Evolutionary conservation across 2,329 filamentous ascomycete genomes (phyloP).

Genomic region (Alternaria gansuensis): DNA sequence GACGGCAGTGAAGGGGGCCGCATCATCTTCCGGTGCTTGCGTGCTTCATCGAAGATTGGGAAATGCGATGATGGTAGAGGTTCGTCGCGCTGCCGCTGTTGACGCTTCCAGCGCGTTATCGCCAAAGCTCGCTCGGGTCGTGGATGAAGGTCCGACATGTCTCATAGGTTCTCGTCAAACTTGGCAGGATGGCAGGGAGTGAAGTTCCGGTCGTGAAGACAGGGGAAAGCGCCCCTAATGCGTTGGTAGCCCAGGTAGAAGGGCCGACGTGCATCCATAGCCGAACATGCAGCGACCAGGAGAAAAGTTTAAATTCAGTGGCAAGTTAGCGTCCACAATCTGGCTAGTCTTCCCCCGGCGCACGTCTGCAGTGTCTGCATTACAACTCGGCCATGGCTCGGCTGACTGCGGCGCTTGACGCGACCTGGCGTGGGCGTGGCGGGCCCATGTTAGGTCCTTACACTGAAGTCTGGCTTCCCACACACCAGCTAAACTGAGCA

Average conservation of each 20-base stretch:
- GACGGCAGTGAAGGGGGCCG: constrained; percentile 36
- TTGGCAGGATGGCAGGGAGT: constrained; percentile 28
- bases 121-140: constrained; percentile 10
- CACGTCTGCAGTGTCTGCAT: constrained; percentile 22
- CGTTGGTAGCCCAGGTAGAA: constrained; percentile 30
- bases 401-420: constrained; percentile 39
- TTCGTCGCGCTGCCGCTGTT: constrained; percentile 25
- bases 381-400: constrained; percentile 44
- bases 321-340: constrained; percentile 39
- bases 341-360: constrained; percentile 29
- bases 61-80: constrained; percentile 34
- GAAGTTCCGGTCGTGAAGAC: constrained; percentile 30
- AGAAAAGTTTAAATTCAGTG: constrained; percentile 41
- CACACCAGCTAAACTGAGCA: constrained; percentile 45
- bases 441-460: constrained; percentile 28
- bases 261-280: constrained; percentile 34
- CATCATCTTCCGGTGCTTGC: constrained; percentile 32
- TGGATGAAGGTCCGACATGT: constrained; percentile 33
- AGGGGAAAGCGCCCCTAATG: constrained; percentile 25
- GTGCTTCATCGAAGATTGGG: constrained; percentile 29
- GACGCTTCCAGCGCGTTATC: constrained; percentile 16
- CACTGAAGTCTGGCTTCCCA: constrained; percentile 26
- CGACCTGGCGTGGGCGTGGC: constrained; percentile 26
- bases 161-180: constrained; percentile 30
- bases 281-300: constrained; percentile 26